phyloP scores from a whole-genome alignment of 2,329 filamentous ascomycete species.

The Camillea tinctor region DNA sequence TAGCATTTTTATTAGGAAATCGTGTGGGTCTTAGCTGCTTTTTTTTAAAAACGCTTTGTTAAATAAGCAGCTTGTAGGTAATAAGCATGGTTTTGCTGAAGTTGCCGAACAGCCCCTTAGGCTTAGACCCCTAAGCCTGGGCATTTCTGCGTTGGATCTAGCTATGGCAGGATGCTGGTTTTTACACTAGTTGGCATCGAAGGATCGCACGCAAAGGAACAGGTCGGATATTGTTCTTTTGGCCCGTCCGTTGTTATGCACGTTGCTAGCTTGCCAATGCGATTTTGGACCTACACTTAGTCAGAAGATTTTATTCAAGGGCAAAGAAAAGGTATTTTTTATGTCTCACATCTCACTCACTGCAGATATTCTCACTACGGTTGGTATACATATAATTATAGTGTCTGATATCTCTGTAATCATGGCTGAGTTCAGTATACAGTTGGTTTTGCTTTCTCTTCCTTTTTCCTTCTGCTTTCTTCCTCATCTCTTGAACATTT shows the following conservation, averaged over 20 bases:
- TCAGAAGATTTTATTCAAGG: neutral
- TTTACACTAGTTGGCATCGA: neutral
- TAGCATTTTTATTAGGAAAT: too few relatives aligned
- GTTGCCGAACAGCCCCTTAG: too few relatives aligned
- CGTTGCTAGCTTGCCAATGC: neutral
- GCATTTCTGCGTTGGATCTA: neutral
- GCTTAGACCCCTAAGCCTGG: too few relatives aligned
- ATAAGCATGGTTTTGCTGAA: too few relatives aligned
- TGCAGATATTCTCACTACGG: neutral
- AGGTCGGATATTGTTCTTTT: neutral
- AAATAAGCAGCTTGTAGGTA: too few relatives aligned
- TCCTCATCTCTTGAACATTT: too few relatives aligned
- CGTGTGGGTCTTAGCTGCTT: too few relatives aligned
- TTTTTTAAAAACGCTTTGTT: too few relatives aligned
- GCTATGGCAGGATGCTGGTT: neutral
- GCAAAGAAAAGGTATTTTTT: neutral
- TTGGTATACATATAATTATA: neutral
- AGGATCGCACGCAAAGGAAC: neutral
- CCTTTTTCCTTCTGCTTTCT: too few relatives aligned
- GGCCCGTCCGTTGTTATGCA: neutral
- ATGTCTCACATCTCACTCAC: neutral
- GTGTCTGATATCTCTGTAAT: too few relatives aligned
- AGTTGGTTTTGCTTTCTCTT: too few relatives aligned
- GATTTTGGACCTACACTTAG: neutral
- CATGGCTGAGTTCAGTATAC: too few relatives aligned